Evolutionary conservation across 1,139 yeast genomes (phyloP), one percentile per base, ranked within the genome.

Genomic region (Saccharomyces hybrid): DNA sequence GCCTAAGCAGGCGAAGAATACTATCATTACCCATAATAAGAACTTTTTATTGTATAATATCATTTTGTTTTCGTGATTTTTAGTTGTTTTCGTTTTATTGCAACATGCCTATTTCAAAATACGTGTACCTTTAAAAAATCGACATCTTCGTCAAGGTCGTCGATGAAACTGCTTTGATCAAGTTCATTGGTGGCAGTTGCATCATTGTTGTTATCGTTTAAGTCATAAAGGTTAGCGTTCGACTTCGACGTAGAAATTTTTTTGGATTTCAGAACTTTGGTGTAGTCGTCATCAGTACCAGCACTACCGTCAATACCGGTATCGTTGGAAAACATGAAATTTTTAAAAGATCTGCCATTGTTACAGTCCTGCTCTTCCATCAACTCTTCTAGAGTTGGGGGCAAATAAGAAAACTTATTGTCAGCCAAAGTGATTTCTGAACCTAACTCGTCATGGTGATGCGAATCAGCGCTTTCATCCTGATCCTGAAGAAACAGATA

Each of bases 351-450:
- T 7, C 51, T 54, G 41, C 54, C 58, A 8, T 51, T 50, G 6
- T 55, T 55, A 31, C 55, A 57, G 32, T 63, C 68, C 54, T 65
- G 69, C 42, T 67, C 70, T 31, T 66, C 70, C 64, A 68, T 65
- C 48, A 68, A 53, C 47, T 67, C 71, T 52, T 66, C 71, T 29
- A 68, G 55, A 9, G 70, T 60, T 19, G 70, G 70, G 5, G 71
- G 66, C 46, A 67, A 56, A 51, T 64, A 65, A 47, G 56, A 57
- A 42, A 62, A 60, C n/a, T 38, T 38, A 9, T 3, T 38, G 7
- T 38, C 44, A 5, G 44, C 44, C 25, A 38, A 38, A 9, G 44
- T 38, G 25, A 38, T 19, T 38, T 38, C 44, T 5, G 44, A 38
- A 19, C 44, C 25, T 23, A 16, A 16, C 26, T 38, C 44, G 25